Percentiles rank a stretch among this genome's conserved stretches.
These are phyloP conservation scores for Middelhovenomyces tepae DNA, from an alignment of 805 yeast genomes.

Conservation along the genomic window DNA sequence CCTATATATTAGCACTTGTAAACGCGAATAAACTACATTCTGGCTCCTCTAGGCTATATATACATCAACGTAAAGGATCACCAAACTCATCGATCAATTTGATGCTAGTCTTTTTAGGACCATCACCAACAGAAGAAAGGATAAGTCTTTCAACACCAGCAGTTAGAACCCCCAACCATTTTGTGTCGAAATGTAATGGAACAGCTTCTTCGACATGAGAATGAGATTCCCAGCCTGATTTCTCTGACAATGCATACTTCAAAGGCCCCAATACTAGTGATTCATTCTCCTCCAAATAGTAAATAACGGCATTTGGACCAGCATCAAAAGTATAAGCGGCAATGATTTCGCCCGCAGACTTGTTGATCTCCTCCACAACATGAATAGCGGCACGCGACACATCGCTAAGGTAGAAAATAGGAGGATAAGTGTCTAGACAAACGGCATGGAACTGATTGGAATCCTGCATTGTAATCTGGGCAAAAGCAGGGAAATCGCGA, in stretches of 20 bases:
- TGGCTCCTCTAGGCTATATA: not conserved
- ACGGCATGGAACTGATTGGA: conserved; percentile 97
- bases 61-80: conserved; percentile 3
- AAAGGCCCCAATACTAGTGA: conserved; percentile 62
- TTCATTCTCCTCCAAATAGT: conserved; percentile 74
- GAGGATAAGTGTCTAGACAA: conserved; percentile 93
- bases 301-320: conserved; percentile 97
- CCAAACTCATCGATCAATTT: conserved; percentile 10
- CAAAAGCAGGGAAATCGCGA: conserved; percentile 75
- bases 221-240: conserved; percentile 59
- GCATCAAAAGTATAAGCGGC: conserved; percentile 99
- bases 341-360: conserved; percentile 46
- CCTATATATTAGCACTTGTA: conserved; percentile 6
- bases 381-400: conserved; percentile 77
- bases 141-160: conserved; percentile 78
- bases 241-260: conserved; percentile 46
- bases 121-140: conserved; percentile 78
- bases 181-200: conserved; percentile 29
- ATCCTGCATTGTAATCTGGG: conserved; percentile 88
- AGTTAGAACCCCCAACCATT: conserved; percentile 43
- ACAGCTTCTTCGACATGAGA: conserved; percentile 22
- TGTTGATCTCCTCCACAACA: conserved; percentile 70
- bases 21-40: conserved; percentile 1
- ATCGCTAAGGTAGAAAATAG: conserved; percentile 89
- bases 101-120: conserved; percentile 52